These are phyloP conservation scores for Alternaria conjuncta DNA, from an alignment of 2,329 filamentous ascomycete genomes.

Conservation along the genomic window DNA sequence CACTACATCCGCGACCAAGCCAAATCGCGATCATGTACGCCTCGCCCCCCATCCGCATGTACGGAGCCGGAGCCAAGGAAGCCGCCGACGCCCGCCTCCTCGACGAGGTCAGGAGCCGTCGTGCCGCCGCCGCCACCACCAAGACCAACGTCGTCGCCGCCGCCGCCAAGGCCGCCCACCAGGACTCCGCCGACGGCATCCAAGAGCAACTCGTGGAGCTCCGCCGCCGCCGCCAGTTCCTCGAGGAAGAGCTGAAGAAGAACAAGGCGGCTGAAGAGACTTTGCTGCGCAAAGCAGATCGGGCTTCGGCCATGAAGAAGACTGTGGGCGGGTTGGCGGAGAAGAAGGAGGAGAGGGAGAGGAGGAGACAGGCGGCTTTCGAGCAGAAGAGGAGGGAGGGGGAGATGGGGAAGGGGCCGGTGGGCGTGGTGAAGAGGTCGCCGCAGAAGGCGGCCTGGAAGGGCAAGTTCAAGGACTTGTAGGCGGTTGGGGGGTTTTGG, in stretches of 20 bases:
- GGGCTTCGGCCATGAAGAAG: background rate
- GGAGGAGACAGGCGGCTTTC: background rate
- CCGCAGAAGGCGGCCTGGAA: background rate
- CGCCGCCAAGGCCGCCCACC: background rate
- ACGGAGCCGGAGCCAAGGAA: background rate
- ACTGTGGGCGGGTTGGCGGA: background rate
- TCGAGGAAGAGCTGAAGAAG: background rate
- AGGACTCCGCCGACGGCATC: background rate
- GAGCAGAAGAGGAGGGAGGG: background rate
- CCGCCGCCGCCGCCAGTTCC: background rate
- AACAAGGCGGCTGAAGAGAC: background rate
- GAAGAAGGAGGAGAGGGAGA: background rate
- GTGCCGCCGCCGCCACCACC: background rate
- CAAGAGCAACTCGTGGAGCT: background rate
- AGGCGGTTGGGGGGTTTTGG: background rate
- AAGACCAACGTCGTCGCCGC: background rate
- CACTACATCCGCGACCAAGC: background rate
- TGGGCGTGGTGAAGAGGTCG: background rate
- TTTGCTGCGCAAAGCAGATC: background rate
- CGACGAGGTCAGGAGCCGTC: background rate
- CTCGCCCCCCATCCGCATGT: background rate
- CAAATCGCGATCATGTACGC: background rate
- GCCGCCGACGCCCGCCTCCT: background rate
- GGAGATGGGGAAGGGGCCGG: background rate
- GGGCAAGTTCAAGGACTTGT: background rate